A percentile compares a stretch with the other conserved stretches of the same genome.
Conservation (phyloP, 805 yeast species). For the Teunomyces lycoperdinae region DNA sequence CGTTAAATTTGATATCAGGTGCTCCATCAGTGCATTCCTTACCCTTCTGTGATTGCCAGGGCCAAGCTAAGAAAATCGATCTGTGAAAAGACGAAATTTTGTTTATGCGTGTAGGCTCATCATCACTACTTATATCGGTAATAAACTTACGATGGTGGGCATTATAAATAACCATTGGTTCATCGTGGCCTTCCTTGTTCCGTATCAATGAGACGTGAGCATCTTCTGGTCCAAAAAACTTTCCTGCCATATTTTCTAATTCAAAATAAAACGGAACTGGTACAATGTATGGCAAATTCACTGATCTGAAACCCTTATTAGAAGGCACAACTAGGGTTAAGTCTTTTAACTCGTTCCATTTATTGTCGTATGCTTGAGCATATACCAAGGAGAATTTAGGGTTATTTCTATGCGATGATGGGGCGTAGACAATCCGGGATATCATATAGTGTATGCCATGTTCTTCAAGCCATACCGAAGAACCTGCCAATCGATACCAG, state of each 20-base stretch:
- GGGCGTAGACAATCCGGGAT: conserved; percentile 28
- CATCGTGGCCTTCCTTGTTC: conserved; percentile 34
- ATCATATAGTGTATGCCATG: conserved; percentile 48
- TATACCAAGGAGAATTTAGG: conserved; percentile 26
- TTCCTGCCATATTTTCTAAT: conserved; percentile 11
- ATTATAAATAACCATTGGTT: conserved; percentile 48
- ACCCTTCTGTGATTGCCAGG: conserved; percentile 32
- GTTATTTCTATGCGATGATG: conserved; percentile 21
- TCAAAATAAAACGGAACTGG: conserved; percentile 31
- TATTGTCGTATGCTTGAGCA: conserved; percentile 19
- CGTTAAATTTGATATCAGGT: conserved; percentile 12
- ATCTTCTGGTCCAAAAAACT: conserved; percentile 48
- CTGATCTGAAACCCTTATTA: conserved; percentile 4
- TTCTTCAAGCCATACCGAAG: conserved; percentile 52
- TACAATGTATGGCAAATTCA: conserved; percentile 26
- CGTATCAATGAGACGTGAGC: conserved; percentile 41
- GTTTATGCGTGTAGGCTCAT: neutral
- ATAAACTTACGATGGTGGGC: conserved; percentile 19
- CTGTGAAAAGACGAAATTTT: conserved; percentile 15
- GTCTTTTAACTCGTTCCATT: conserved; percentile 21
- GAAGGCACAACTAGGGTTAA: conserved; percentile 20
- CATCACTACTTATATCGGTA: conserved; percentile 3
- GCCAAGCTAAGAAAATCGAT: conserved; percentile 31
- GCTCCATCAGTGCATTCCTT: conserved; percentile 22
- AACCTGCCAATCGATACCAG: conserved; percentile 51